Conservation (phyloP, 1,139 yeast genomes). For the Geotrichum europaeum region DNA sequence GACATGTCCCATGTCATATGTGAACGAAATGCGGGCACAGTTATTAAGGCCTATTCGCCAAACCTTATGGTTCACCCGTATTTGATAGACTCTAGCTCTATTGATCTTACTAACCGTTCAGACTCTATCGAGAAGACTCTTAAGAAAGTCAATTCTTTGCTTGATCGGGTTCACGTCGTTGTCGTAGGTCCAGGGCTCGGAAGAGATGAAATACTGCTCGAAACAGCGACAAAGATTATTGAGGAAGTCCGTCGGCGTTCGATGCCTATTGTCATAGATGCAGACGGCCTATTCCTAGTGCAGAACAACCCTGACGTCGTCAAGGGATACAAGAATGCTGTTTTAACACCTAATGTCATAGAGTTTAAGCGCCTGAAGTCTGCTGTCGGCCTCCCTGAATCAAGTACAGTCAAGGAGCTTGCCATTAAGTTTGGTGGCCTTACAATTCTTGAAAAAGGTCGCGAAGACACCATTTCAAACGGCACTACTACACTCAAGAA, state of each 20-base stretch:
- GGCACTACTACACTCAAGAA: slow-evolving; percentile 32
- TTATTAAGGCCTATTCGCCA: slow-evolving; percentile 84
- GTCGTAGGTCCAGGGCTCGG: slow-evolving; percentile 96
- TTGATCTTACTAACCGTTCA: slow-evolving; percentile 19
- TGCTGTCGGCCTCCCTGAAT: slow-evolving; percentile 40
- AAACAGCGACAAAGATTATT: slow-evolving; percentile 53
- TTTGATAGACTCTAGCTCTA: slow-evolving; percentile 37
- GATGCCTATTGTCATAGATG: slow-evolving; percentile 75
- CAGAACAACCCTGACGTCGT: slow-evolving; percentile 52
- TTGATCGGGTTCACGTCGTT: slow-evolving; percentile 69
- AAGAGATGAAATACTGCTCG: slow-evolving; percentile 63
- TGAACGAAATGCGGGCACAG: slow-evolving; percentile 67
- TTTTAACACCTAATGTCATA: slow-evolving; percentile 83
- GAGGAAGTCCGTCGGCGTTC: slow-evolving; percentile 47
- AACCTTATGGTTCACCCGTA: slow-evolving; percentile 96
- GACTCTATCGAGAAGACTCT: slow-evolving; percentile 37
- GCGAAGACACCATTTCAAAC: slow-evolving; percentile 54
- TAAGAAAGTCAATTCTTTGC: slow-evolving; percentile 49
- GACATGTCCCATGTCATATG: slow-evolving; percentile 87
- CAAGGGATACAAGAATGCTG: slow-evolving; percentile 48
- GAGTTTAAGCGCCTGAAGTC: slow-evolving; percentile 69
- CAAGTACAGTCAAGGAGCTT: slow-evolving; percentile 38
- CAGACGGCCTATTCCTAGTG: slow-evolving; percentile 72
- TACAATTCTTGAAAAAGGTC: slow-evolving; percentile 68
- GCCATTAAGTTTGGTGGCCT: slow-evolving; percentile 57